phyloP scores from a whole-genome alignment of 2,329 filamentous ascomycete species.

The Hymenoscyphus fructigenus region DNA sequence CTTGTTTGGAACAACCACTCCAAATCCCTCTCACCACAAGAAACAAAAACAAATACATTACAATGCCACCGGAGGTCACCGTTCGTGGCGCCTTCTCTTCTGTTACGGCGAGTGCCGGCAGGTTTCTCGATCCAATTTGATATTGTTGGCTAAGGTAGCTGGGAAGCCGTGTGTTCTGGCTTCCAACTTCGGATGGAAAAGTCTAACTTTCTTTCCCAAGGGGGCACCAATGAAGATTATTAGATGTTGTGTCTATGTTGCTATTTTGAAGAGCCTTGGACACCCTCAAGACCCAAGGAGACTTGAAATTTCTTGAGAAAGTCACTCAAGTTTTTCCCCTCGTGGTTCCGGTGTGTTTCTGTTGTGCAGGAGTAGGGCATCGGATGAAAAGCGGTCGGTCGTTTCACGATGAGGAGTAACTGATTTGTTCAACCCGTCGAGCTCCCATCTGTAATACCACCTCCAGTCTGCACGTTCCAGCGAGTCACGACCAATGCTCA shows the following conservation, averaged over 20 bases:
- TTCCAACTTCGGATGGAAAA: neutral
- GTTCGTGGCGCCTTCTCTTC: neutral
- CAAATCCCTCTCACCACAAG: too few relatives aligned
- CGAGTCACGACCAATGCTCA: neutral
- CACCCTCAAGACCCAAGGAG: neutral
- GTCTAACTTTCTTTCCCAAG: neutral
- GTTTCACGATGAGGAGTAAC: neutral
- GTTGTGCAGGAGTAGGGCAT: neutral
- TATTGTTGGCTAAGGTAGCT: neutral
- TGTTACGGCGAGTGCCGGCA: neutral
- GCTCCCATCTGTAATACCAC: neutral
- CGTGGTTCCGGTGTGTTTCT: neutral
- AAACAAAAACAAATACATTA: neutral
- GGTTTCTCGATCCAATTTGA: neutral
- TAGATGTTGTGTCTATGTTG: neutral
- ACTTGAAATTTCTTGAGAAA: neutral
- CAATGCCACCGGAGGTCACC: slow-evolving; percentile 1
- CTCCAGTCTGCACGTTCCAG: slow-evolving; percentile 2
- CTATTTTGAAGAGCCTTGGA: neutral
- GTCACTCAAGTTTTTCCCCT: neutral
- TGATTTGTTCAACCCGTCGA: slow-evolving; percentile 2
- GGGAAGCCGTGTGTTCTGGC: neutral
- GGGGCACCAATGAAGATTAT: neutral
- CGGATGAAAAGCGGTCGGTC: neutral
- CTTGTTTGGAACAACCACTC: neutral